phyloP scores from a whole-genome alignment of 176 grass and related monocot genomes.

The Aegilops bicornis region DNA sequence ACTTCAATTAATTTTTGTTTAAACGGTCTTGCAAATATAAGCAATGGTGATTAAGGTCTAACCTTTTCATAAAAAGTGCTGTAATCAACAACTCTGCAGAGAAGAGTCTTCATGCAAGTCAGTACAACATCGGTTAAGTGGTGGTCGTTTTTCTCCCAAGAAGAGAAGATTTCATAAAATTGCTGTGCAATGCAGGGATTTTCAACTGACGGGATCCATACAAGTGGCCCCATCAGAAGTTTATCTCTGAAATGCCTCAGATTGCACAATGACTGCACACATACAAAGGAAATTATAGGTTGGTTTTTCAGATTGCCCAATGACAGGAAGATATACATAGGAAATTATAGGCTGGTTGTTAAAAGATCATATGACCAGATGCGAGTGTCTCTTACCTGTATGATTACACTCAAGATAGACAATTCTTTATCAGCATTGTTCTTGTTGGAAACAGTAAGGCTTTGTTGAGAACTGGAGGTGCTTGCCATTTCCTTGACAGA shows the following conservation, averaged over 20 bases:
- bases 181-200: neutral
- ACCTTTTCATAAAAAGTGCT: slow-evolving; percentile 18
- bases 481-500: neutral
- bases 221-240: neutral
- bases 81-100: neutral
- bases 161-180: neutral
- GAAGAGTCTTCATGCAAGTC: neutral
- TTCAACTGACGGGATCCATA: neutral
- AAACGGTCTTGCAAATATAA: neutral
- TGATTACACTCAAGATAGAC: neutral
- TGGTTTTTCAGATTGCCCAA: neutral
- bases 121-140: neutral
- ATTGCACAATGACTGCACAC: slow-evolving; percentile 3
- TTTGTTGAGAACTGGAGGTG: neutral
- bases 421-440: slow-evolving; percentile 7
- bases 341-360: slow-evolving; percentile 5
- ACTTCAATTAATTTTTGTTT: neutral
- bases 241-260: slow-evolving; percentile 3
- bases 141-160: slow-evolving; percentile 20
- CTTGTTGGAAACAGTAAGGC: slow-evolving; percentile 1
- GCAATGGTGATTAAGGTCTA: neutral
- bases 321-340: neutral
- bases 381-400: neutral
- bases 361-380: neutral
- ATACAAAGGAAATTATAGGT: slow-evolving; percentile 7